phyloP scores from a whole-genome alignment of 1,139 yeast genomes.

The Ogataea hybrid region DNA sequence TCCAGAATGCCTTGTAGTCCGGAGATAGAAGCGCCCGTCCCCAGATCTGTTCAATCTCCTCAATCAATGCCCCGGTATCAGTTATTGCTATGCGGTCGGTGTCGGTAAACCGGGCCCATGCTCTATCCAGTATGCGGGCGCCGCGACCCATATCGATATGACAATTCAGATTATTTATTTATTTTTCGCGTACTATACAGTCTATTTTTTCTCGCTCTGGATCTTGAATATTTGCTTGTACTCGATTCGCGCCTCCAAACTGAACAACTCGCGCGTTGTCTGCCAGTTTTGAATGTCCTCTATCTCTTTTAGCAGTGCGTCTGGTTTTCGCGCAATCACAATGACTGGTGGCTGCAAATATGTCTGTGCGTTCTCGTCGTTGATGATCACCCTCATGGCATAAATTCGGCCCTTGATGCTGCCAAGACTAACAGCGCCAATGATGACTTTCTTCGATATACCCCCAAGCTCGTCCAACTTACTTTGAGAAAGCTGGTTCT shows the following conservation, averaged over 20 bases:
- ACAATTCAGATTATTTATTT: neutral
- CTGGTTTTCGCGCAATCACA: conserved; percentile 15
- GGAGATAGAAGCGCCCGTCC: conserved; percentile 16
- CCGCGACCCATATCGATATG: conserved; percentile 9
- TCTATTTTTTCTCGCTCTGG: conserved; percentile 4
- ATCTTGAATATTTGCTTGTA: conserved; percentile 18
- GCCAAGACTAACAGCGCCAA: conserved; percentile 20
- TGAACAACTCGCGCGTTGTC: conserved; percentile 16
- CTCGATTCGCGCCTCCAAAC: conserved; percentile 17
- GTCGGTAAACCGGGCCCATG: conserved; percentile 18
- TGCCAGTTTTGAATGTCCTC: conserved; percentile 19
- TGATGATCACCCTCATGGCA: conserved; percentile 21
- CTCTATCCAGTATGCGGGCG: conserved; percentile 15
- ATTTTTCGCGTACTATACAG: conserved; percentile 6
- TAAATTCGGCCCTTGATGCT: conserved; percentile 17
- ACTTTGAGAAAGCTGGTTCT: conserved; percentile 13
- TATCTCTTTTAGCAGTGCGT: conserved; percentile 11
- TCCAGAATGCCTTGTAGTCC: conserved; percentile 25
- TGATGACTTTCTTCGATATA: conserved; percentile 13
- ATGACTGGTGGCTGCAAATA: conserved; percentile 12
- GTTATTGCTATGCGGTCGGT: conserved; percentile 15
- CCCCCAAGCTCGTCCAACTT: conserved; percentile 19
- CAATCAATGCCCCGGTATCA: conserved; percentile 19
- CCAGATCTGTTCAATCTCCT: conserved; percentile 19
- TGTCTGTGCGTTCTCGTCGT: conserved; percentile 17